Conservation (phyloP, 2,329 filamentous ascomycete species). For the Pseudogymnoascus sp. region DNA sequence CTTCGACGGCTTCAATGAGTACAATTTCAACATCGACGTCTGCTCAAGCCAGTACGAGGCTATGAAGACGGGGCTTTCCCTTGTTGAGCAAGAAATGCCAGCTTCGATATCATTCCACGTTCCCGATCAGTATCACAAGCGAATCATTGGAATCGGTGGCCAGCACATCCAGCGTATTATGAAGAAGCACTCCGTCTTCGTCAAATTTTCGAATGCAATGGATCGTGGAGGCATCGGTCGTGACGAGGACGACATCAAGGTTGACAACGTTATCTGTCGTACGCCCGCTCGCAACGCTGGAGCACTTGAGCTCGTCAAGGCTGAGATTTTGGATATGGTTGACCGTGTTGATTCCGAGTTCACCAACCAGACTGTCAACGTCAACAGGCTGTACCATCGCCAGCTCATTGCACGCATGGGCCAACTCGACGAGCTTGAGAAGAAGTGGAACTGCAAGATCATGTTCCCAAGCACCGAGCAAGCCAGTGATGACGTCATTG, state of each 20-base stretch:
- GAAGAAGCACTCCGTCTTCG: constrained; percentile 99
- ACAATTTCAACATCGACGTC: constrained; percentile 99
- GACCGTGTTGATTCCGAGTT: constrained; percentile 83
- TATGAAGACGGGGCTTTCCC: constrained; percentile 81
- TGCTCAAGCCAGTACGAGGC: constrained; percentile 87
- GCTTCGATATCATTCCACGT: constrained; percentile 99
- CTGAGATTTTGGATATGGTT: constrained; percentile 99
- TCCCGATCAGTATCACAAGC: constrained; percentile 97
- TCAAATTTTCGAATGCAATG: constrained; percentile 99
- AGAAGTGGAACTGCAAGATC: constrained; percentile 99
- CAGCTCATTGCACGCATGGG: constrained; percentile 81
- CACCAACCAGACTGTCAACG: constrained; percentile 84
- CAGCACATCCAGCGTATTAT: constrained; percentile 99
- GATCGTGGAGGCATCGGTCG: constrained; percentile 85
- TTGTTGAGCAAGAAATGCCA: constrained; percentile 98
- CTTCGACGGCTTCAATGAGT: constrained; percentile 98
- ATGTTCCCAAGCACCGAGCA: constrained; percentile 96
- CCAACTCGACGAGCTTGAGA: constrained; percentile 90
- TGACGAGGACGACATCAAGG: constrained; percentile 95
- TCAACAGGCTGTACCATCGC: constrained; percentile 91
- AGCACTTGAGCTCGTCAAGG: constrained; percentile 93
- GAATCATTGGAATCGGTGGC: constrained; percentile 95
- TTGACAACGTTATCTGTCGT: constrained; percentile 97
- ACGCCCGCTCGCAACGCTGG: constrained; percentile 95
- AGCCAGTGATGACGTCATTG: constrained; percentile 90